Evolutionary conservation across 106 monocot species (phyloP).

Genomic region (Dendrobium catenatum): DNA sequence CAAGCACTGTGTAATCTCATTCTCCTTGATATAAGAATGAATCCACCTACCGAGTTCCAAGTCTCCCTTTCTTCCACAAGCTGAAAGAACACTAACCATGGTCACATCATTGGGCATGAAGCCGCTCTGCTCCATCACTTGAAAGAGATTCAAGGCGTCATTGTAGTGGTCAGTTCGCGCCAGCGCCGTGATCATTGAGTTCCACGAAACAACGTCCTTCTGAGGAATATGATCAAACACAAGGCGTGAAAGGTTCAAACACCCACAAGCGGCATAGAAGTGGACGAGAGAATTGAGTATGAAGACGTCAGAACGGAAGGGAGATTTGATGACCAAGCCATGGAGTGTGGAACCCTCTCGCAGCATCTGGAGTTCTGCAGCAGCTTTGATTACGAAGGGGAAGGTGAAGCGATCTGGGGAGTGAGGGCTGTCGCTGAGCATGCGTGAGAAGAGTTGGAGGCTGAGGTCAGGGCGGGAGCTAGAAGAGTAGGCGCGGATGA

Average conservation of each 20-base stretch:
- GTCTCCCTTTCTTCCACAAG: conserved; percentile 42
- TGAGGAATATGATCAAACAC: conserved; percentile 29
- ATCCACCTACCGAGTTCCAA: conserved; percentile 33
- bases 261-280: conserved; percentile 33
- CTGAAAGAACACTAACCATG: conserved; percentile 31
- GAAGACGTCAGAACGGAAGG: conserved; percentile 32
- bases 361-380: conserved; percentile 12
- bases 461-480: background rate
- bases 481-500: conserved; percentile 42
- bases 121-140: conserved; percentile 19
- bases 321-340: conserved; percentile 36
- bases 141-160: conserved; percentile 36
- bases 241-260: conserved; percentile 12
- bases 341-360: conserved; percentile 30
- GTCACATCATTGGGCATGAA: conserved; percentile 39
- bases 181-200: conserved; percentile 38
- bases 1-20: conserved; percentile 12
- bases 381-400: conserved; percentile 52
- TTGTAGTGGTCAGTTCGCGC: conserved; percentile 14
- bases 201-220: conserved; percentile 59
- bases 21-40: conserved; percentile 22
- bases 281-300: conserved; percentile 45
- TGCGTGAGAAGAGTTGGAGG: conserved; percentile 25
- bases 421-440: conserved; percentile 14
- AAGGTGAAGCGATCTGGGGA: conserved; percentile 49